Evolutionary conservation across 176 grass and related monocot species (phyloP), one percentile per base, ranked within the genome.

Genomic region (Otatea glauca): DNA sequence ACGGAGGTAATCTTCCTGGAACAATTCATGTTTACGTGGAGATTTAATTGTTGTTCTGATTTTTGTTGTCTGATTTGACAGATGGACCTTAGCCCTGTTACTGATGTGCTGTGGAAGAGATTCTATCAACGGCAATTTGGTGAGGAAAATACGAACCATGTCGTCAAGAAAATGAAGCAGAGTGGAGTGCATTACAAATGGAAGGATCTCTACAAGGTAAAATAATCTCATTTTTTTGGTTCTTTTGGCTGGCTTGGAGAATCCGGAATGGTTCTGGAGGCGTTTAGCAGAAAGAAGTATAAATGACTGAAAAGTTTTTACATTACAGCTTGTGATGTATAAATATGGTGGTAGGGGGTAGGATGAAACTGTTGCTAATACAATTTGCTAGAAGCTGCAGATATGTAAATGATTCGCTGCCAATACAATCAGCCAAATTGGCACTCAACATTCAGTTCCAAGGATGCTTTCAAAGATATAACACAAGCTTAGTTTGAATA

Each of bases 41-140:
- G 21, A 45, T 60, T 79, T 14, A 34, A 15, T 5, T 24, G 35
- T 17, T 17, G 2, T 16, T 50, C 5, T 53, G 10, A 43, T 5
- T 21, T 53, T 3, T 76, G 44, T 63, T 74, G 42, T 25, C 70
- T 53, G 17, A 11, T 20, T 50, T 20, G 44, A 43, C 66, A 88
- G 85, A 85, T 72, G 82, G 90, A 92, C 81, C 72, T 92, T 39
- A 89, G 43, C 81, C 1, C 45, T 11, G 20, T 89, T 53, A 92
- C 90, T 0, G 44, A 92, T 78, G 14, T 69, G 9, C 78, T 89
- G 44, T 92, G 90, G 90, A 89, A 41, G 44, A 53, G 62, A 1
- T 92, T 92, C 83, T 92, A 86, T 62, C 39, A 8, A 13, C 68
- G 11, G 14, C 68, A 89, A 9, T 92, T 92, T 20, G 90, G 90